A percentile compares a stretch with the other conserved stretches of the same genome.
Conservation (phyloP, 495 filamentous ascomycete species). For the Tuber borchii region DNA sequence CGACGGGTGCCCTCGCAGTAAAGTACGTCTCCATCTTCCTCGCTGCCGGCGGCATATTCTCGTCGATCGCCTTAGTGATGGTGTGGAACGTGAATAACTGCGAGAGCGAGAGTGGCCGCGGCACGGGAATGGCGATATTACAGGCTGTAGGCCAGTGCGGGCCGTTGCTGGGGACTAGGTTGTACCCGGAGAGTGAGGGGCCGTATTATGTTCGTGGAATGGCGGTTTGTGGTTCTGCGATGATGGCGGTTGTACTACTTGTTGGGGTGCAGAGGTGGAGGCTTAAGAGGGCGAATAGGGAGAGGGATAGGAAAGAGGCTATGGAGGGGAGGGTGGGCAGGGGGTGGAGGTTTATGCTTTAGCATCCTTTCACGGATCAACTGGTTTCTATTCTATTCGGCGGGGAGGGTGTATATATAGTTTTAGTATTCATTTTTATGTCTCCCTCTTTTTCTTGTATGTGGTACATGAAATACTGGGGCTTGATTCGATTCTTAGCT, state of each 20-base stretch:
- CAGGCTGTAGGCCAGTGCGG: constrained; percentile 67
- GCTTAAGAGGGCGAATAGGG: constrained; percentile 58
- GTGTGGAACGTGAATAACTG: constrained; percentile 74
- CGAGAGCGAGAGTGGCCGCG: constrained; percentile 62
- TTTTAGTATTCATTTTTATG: background rate
- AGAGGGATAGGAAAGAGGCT: constrained; percentile 52
- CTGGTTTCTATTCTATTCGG: background rate
- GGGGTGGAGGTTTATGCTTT: constrained; percentile 36
- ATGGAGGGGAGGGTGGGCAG: constrained; percentile 36
- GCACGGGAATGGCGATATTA: constrained; percentile 63
- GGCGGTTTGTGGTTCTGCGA: constrained; percentile 63
- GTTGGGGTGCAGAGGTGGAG: constrained; percentile 52
- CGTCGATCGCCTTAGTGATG: constrained; percentile 62
- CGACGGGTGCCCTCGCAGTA: constrained; percentile 46
- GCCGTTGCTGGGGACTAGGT: constrained; percentile 63
- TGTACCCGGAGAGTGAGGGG: constrained; percentile 56
- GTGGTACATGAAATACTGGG: background rate
- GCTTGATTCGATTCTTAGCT: background rate
- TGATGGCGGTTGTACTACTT: constrained; percentile 60
- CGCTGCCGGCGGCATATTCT: constrained; percentile 63
- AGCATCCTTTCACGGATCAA: background rate
- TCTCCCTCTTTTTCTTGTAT: background rate
- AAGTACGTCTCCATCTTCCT: constrained; percentile 66
- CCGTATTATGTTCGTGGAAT: constrained; percentile 65
- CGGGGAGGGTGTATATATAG: background rate